Percentiles rank a stretch among this genome's conserved stretches.
Conservation (phyloP, 2,329 filamentous ascomycete species). For the Xenosphaeropsis pyriputrescens region DNA sequence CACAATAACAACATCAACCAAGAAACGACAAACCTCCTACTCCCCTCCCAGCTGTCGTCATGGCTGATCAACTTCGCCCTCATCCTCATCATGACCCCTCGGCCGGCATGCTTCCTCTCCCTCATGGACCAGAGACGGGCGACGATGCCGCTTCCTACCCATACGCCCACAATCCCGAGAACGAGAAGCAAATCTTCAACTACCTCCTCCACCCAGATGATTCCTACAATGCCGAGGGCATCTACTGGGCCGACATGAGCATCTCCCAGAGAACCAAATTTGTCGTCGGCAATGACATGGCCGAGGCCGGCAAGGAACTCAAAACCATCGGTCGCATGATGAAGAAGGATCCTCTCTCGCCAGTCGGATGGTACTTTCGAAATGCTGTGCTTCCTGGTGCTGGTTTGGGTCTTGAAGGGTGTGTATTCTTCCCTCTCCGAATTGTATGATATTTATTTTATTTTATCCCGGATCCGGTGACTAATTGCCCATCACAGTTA, state of each 20-base stretch:
- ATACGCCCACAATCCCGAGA: constrained; percentile 4
- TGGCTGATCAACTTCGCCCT: constrained; percentile 10
- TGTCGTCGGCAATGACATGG: constrained; percentile 56
- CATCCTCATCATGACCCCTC: constrained; percentile 13
- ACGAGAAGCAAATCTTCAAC: constrained; percentile 53
- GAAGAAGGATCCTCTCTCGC: constrained; percentile 74
- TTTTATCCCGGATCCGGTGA: not conserved
- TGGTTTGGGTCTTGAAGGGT: constrained; percentile 79
- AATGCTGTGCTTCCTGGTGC: constrained; percentile 89
- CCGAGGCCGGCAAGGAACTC: constrained; percentile 56
- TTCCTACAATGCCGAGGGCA: constrained; percentile 66
- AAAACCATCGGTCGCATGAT: constrained; percentile 58
- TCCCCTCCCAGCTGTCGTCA: constrained; percentile 1
- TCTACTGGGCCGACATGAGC: constrained; percentile 87
- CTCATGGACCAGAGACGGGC: constrained; percentile 18
- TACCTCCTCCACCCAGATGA: constrained; percentile 78
- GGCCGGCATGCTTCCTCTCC: constrained; percentile 11
- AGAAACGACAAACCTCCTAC: not conserved
- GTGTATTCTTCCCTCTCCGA: constrained; percentile 10
- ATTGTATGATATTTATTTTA: not conserved
- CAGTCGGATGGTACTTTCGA: constrained; percentile 73
- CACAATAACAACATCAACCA: no score
- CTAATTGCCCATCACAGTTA: constrained; percentile 35
- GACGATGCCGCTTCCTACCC: constrained; percentile 10
- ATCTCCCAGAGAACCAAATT: constrained; percentile 57